phyloP scores from a whole-genome alignment of 1,139 yeast genomes.

The Debaryomyces singareniensis region DNA sequence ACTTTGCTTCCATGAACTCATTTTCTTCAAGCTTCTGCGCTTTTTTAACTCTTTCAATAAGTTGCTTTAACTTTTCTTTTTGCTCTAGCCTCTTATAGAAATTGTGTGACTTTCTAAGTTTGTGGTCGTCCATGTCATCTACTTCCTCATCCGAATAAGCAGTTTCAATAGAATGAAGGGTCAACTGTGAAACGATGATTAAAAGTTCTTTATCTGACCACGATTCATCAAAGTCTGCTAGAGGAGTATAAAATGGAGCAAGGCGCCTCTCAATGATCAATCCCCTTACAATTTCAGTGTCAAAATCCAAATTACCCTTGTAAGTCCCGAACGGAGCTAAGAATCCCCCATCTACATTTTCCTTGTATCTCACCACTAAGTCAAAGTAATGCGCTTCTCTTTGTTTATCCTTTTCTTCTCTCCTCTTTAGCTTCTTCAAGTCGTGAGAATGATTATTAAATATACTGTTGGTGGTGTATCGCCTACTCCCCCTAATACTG shows the following conservation, averaged over 20 bases:
- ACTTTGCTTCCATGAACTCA: slow-evolving; percentile 36
- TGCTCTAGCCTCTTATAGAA: slow-evolving; percentile 51
- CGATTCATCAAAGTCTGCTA: slow-evolving; percentile 68
- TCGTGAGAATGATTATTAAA: slow-evolving; percentile 11
- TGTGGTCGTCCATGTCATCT: slow-evolving; percentile 51
- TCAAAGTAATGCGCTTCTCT: slow-evolving; percentile 51
- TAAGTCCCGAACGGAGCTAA: slow-evolving; percentile 88
- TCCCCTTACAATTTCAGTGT: slow-evolving; percentile 61
- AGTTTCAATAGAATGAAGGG: slow-evolving; percentile 56
- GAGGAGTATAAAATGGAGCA: slow-evolving; percentile 89
- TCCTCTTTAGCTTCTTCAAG: slow-evolving; percentile 21
- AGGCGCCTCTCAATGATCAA: slow-evolving; percentile 55
- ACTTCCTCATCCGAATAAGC: slow-evolving; percentile 52
- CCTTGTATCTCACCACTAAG: slow-evolving; percentile 51
- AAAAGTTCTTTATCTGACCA: slow-evolving; percentile 74
- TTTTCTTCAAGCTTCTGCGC: slow-evolving; percentile 52
- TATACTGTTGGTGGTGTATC: slow-evolving; percentile 14
- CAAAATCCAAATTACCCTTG: slow-evolving; percentile 66
- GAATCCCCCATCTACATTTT: slow-evolving; percentile 72
- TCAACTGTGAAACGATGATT: slow-evolving; percentile 45
- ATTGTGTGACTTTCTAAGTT: slow-evolving; percentile 45
- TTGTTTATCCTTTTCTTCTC: slow-evolving; percentile 45
- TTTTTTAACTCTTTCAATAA: slow-evolving; percentile 41
- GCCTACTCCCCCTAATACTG: slow-evolving; percentile 7
- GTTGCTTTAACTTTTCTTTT: slow-evolving; percentile 42